Percentiles rank a stretch among this genome's conserved stretches.
phyloP scores from a whole-genome alignment of 768 basidiomycete species.

The Lepiota venenata region DNA sequence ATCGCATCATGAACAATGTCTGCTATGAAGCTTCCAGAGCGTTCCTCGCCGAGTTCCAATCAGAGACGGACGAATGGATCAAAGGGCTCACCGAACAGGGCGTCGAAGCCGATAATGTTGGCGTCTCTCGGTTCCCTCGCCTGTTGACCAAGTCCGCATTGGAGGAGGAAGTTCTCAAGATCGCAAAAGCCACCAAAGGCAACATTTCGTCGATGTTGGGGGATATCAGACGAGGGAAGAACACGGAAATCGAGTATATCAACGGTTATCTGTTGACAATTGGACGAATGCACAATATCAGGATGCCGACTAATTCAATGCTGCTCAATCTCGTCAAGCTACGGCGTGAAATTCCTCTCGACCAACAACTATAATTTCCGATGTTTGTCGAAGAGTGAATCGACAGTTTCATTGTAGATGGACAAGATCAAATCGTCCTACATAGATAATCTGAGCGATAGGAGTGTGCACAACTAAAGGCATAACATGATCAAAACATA shows the following conservation, averaged over 20 bases:
- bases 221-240: constrained; percentile 58
- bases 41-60: constrained; percentile 49
- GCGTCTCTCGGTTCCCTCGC: constrained; percentile 39
- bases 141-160: constrained; percentile 44
- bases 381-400: too few species aligned
- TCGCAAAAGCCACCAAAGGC: constrained; percentile 52
- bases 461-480: too few species aligned
- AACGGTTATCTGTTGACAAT: constrained; percentile 77
- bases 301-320: constrained; percentile 54
- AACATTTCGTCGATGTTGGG: constrained; percentile 83
- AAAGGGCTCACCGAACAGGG: constrained; percentile 25
- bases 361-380: constrained; percentile 33
- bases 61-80: constrained; percentile 36
- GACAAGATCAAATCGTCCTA: too few species aligned
- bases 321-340: constrained; percentile 58
- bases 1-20: constrained; percentile 46
- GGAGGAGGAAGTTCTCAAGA: constrained; percentile 51
- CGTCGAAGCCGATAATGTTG: constrained; percentile 20
- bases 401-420: too few species aligned
- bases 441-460: too few species aligned
- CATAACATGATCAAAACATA: too few species aligned
- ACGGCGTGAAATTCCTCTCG: constrained; percentile 52
- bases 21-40: constrained; percentile 69
- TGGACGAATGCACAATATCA: constrained; percentile 53
- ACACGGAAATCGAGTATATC: constrained; percentile 78